Percentiles rank a stretch among this genome's conserved stretches.
These are phyloP conservation scores for Alternaria atra DNA, from an alignment of 2,329 filamentous ascomycete genomes.

Conservation along the genomic window DNA sequence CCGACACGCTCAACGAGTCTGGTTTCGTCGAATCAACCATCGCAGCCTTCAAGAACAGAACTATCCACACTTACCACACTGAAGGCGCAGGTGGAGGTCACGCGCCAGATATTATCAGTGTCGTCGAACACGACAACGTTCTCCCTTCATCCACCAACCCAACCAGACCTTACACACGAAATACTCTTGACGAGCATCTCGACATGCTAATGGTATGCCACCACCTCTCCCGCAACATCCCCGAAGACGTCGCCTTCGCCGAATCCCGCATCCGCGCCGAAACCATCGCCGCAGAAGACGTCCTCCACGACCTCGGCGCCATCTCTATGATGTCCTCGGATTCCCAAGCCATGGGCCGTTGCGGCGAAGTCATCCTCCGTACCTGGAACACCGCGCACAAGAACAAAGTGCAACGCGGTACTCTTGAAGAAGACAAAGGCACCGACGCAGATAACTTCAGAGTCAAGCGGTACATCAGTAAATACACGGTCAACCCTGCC, in stretches of 20 bases:
- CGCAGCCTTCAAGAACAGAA: constrained; percentile 81
- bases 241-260: constrained; percentile 94
- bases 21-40: constrained; percentile 96
- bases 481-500: constrained; percentile 96
- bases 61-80: constrained; percentile 96
- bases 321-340: constrained; percentile 98
- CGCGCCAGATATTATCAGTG: constrained; percentile 93
- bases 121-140: constrained; percentile 88
- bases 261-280: constrained; percentile 94
- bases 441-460: constrained; percentile 87
- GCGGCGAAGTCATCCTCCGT: constrained; percentile 88
- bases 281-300: constrained; percentile 96
- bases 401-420: constrained; percentile 87
- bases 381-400: constrained; percentile 99
- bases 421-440: constrained; percentile 77
- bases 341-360: constrained; percentile 95
- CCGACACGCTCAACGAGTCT: constrained; percentile 94
- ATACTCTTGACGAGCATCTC: constrained; percentile 94
- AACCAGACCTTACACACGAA: constrained; percentile 86
- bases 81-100: constrained; percentile 95
- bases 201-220: constrained; percentile 99
- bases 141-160: constrained; percentile 92
- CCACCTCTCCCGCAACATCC: constrained; percentile 89
- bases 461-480: constrained; percentile 91
- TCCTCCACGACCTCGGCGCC: constrained; percentile 91